Evolutionary conservation across 129 eudicot species (phyloP).

Genomic region (Dittrichia graveolens): DNA sequence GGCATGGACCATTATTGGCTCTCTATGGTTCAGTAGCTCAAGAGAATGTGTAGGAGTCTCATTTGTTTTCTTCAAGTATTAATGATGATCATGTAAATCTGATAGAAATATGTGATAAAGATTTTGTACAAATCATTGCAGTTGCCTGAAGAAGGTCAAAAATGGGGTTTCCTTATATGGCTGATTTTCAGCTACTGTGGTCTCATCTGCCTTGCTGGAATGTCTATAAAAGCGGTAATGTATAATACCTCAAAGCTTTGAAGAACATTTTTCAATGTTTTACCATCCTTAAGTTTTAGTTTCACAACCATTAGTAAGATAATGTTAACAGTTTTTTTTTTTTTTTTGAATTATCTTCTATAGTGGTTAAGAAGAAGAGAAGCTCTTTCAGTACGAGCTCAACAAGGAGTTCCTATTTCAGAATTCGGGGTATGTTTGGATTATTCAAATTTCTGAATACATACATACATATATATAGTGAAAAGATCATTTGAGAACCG

Average conservation of each 20-base stretch:
- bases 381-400: slow-evolving; percentile 81
- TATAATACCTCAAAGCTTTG: neutral
- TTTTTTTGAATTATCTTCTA: neutral
- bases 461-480: no score
- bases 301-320: neutral
- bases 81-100: neutral
- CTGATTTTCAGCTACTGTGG: slow-evolving; percentile 89
- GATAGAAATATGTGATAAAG: neutral
- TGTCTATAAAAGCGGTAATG: slow-evolving; percentile 63
- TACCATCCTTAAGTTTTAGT: neutral
- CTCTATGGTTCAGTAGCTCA: slow-evolving; percentile 77
- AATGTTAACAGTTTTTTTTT: neutral
- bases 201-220: slow-evolving; percentile 71
- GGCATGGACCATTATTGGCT: slow-evolving; percentile 86
- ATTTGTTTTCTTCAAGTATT: slow-evolving; percentile 3
- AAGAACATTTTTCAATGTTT: neutral
- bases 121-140: slow-evolving; percentile 33
- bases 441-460: neutral
- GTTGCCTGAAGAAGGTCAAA: slow-evolving; percentile 96
- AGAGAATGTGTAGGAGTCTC: slow-evolving; percentile 61
- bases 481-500: no score
- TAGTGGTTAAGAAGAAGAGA: slow-evolving; percentile 92
- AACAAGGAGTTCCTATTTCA: slow-evolving; percentile 90
- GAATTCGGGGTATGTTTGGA: slow-evolving; percentile 64
- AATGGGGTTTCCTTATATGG: slow-evolving; percentile 96